Conservation (phyloP, 768 basidiomycete genomes). For the Phylloporus sp. region DNA sequence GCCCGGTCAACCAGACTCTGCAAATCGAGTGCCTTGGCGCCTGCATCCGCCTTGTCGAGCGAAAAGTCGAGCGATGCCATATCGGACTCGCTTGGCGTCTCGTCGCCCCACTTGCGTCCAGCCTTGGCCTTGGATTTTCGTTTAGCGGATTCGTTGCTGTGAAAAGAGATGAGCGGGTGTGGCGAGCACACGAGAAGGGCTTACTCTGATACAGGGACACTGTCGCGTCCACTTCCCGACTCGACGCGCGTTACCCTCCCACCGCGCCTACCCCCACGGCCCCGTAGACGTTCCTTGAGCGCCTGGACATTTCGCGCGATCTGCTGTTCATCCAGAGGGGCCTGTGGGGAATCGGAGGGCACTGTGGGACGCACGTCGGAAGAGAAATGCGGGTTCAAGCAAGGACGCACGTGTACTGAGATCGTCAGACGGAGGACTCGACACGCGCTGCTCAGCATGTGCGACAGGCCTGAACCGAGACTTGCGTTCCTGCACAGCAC, state of each 20-base stretch:
- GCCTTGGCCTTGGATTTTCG: constrained; percentile 63
- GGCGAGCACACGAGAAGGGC: constrained; percentile 22
- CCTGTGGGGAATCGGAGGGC: constrained; percentile 47
- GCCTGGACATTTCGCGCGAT: constrained; percentile 92
- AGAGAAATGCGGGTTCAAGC: not conserved
- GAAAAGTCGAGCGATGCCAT: constrained; percentile 95
- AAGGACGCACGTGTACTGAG: constrained; percentile 48
- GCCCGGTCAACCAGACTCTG: constrained; percentile 61
- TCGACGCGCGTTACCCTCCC: constrained; percentile 47
- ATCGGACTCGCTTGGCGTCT: constrained; percentile 74
- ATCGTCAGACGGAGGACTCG: constrained; percentile 54
- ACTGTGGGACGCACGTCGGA: constrained; percentile 26
- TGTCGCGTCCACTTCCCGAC: constrained; percentile 57
- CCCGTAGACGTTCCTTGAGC: constrained; percentile 79
- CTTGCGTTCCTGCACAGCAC: constrained; percentile 59
- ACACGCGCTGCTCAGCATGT: constrained; percentile 34
- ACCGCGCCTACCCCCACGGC: constrained; percentile 60
- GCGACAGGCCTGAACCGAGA: constrained; percentile 48
- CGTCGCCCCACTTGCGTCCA: constrained; percentile 92
- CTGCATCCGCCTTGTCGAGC: constrained; percentile 45
- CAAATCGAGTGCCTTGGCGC: constrained; percentile 45
- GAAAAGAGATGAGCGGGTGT: constrained; percentile 28
- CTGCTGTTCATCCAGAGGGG: constrained; percentile 75
- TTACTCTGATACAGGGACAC: constrained; percentile 68
- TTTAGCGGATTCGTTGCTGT: constrained; percentile 62